Percentiles rank a stretch among this genome's conserved stretches.
phyloP scores from a whole-genome alignment of 495 filamentous ascomycete genomes.

The Chaetomium fimeti region DNA sequence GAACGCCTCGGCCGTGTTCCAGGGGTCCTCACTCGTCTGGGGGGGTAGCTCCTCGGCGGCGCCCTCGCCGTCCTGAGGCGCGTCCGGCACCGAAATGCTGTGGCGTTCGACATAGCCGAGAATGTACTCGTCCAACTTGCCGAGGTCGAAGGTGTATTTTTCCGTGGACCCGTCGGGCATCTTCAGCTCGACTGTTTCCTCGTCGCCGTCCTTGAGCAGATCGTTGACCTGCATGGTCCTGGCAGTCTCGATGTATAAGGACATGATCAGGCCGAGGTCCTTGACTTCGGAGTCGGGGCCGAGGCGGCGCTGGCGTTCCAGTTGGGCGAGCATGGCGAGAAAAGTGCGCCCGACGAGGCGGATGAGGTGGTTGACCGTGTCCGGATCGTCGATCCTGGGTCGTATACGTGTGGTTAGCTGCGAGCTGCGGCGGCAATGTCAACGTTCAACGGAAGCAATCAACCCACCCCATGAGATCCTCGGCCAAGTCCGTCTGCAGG shows the following conservation, averaged over 20 bases:
- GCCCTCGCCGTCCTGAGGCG: conserved; percentile 14
- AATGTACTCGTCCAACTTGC: conserved; percentile 20
- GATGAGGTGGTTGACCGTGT: conserved; percentile 18
- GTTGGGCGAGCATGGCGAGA: conserved; percentile 37
- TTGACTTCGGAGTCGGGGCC: conserved; percentile 31
- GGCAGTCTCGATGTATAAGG: conserved; percentile 31
- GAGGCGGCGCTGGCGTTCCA: conserved; percentile 33
- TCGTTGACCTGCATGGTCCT: conserved; percentile 10
- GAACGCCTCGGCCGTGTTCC: conserved; percentile 18
- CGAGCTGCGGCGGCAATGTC: no score
- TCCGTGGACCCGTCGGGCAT: conserved; percentile 9
- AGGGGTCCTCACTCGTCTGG: conserved; percentile 23
- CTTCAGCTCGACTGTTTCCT: conserved; percentile 20
- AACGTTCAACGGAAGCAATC: background rate
- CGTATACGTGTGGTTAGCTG: background rate
- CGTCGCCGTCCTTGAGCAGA: conserved; percentile 1
- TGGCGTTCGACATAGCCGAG: conserved; percentile 28
- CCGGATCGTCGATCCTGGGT: conserved; percentile 36
- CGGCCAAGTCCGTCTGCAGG: conserved; percentile 14
- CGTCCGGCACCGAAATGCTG: conserved; percentile 25
- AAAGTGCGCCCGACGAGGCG: conserved; percentile 38
- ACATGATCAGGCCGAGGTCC: conserved; percentile 39
- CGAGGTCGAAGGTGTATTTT: conserved; percentile 23
- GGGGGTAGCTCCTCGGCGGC: conserved; percentile 26
- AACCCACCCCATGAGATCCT: conserved; percentile 8